Evolutionary conservation across 441 rosid genomes (phyloP).

Genomic region (Cnidoscolus chayamansa): DNA sequence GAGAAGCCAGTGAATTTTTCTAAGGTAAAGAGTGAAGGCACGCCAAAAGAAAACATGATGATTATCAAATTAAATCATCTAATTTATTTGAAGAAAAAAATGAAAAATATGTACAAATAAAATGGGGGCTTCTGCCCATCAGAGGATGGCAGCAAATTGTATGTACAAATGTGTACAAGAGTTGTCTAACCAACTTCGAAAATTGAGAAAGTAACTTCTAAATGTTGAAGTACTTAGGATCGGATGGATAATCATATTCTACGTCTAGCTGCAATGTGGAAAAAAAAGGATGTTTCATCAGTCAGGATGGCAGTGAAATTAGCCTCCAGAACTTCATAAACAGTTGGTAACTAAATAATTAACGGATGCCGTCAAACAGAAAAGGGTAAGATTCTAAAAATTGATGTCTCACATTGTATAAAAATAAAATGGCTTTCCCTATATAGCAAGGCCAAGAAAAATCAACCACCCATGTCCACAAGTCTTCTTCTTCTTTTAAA

Average conservation of each 20-base stretch:
- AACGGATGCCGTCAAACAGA: not conserved
- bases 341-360: not conserved
- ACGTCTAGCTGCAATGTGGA: conserved; percentile 42
- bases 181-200: conserved; percentile 14
- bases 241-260: conserved; percentile 51
- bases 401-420: too few species aligned
- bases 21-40: not conserved
- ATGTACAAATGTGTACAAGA: conserved; percentile 35
- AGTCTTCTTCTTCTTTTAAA: not conserved
- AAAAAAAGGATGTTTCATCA: not conserved
- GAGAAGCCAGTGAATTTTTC: not conserved
- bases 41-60: not conserved
- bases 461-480: too few species aligned
- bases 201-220: conserved; percentile 23
- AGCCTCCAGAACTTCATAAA: not conserved
- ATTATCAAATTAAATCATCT: not conserved
- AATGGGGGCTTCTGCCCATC: conserved; percentile 10
- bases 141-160: not conserved
- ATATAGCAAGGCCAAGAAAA: too few species aligned
- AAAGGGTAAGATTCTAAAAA: not conserved
- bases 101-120: conserved; percentile 23
- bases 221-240: conserved; percentile 54
- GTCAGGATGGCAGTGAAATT: not conserved
- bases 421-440: not conserved
- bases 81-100: not conserved